phyloP scores from a whole-genome alignment of 345 rosid species.

The Boechera divaricarpa region DNA sequence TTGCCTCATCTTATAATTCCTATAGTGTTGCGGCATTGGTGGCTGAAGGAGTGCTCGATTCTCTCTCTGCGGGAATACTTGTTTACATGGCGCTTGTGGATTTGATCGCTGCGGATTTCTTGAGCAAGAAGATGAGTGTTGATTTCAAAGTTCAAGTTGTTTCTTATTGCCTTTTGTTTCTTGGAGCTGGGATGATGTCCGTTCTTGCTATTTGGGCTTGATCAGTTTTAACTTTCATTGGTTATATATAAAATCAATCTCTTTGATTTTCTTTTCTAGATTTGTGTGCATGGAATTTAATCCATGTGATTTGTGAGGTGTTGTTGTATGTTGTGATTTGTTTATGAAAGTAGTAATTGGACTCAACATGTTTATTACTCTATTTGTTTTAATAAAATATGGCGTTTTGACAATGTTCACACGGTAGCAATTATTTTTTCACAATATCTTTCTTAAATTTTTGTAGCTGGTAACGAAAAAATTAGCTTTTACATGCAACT shows the following conservation, averaged over 20 bases:
- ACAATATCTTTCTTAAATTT: neutral
- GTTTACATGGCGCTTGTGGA: slow-evolving; percentile 96
- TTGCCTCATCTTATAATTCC: slow-evolving; percentile 67
- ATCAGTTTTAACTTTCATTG: slow-evolving; percentile 12
- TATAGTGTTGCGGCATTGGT: slow-evolving; percentile 65
- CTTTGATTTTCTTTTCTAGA: neutral
- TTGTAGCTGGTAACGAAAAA: neutral
- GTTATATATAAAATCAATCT: neutral
- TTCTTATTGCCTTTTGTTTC: slow-evolving; percentile 74
- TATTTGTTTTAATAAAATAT: neutral
- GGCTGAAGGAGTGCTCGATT: slow-evolving; percentile 81
- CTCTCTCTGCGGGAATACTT: slow-evolving; percentile 84
- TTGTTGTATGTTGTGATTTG: neutral
- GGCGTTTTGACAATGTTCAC: neutral
- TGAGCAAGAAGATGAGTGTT: slow-evolving; percentile 90
- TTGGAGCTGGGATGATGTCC: slow-evolving; percentile 95
- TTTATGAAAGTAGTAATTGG: neutral
- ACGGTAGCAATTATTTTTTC: neutral
- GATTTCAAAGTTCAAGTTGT: slow-evolving; percentile 75
- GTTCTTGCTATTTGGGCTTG: slow-evolving; percentile 83
- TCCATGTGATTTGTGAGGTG: slow-evolving; percentile 1
- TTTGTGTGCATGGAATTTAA: neutral
- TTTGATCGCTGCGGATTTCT: slow-evolving; percentile 90
- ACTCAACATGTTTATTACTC: neutral
- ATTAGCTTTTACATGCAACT: neutral